Base-by-base conservation (phyloP, 345 rosid genomes). In the Psidium friedrichsthalianum region DNA sequence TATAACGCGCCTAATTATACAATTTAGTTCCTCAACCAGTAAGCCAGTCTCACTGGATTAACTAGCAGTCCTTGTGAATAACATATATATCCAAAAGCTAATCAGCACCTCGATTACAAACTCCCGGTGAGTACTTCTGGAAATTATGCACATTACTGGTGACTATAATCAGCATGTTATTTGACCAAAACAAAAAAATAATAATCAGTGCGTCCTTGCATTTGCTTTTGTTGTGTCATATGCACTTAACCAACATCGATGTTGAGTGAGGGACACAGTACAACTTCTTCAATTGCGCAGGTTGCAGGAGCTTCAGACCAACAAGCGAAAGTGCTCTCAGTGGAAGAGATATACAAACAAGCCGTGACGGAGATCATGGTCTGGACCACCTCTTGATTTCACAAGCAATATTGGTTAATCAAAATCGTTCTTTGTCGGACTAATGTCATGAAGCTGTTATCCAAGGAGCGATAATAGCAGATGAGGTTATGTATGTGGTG, bases 331-430 rank as follows among this genome's bases (percentile, higher is more conserved):
- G 86, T 91, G 49, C n/a, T 86, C 78, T 83, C 91, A 53, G 88
- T 85, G 25, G 95, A 90, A 69, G 95, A 92, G 82, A 84, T 86
- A 52, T 94, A 84, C 89, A 93, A 89, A 88, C 94, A 94, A 89
- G 96, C 90, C 58, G 94, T 93, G 25, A 83, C 83, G 40, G 97
- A 94, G 93, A 90, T 93, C 58, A 89, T 89, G 88, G 42, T 76
- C 13, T 91, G 89, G 90, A 86, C 91, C 11, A 86, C 91, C 74
- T 76, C 91, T 82, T 92, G 89, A 90, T 89, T 83, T 82, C 51
- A 2, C 13, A 3, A 21, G 44, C 44, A 56, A 82, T 51, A 69
- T 69, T 47, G 10, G 80, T 18, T 18, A 2, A 36, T 69, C 80
- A 42, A 20, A 36, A 24, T 69, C 11, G 13, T 8, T 69, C n/a